Evolutionary conservation across 257 asterid species (phyloP).

Genomic region (Solanum piurae): DNA sequence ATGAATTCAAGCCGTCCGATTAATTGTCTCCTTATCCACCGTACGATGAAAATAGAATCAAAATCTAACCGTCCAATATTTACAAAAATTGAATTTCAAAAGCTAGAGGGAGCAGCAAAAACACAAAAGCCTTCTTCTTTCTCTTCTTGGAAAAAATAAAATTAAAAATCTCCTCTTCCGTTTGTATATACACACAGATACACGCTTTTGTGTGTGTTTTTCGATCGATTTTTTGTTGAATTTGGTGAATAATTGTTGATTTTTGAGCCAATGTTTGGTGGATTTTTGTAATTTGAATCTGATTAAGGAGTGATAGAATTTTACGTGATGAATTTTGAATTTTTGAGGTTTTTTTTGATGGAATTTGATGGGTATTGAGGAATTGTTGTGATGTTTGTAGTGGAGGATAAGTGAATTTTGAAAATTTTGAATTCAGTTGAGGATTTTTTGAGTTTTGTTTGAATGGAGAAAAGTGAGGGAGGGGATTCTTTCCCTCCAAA

Average conservation of each 20-base stretch:
- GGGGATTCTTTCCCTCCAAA: slow-evolving; percentile 61
- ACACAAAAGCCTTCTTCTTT: slow-evolving; percentile 7
- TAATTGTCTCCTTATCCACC: background rate
- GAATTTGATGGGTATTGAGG: slow-evolving; percentile 6
- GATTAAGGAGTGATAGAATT: slow-evolving; percentile 19
- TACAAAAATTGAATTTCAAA: slow-evolving; percentile 77
- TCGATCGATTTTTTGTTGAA: slow-evolving; percentile 22
- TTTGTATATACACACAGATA: slow-evolving; percentile 3
- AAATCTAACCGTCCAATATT: slow-evolving; percentile 36
- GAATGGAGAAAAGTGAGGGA: slow-evolving; percentile 74
- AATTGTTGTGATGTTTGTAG: slow-evolving; percentile 13
- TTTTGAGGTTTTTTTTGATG: slow-evolving; percentile 2
- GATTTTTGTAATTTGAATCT: slow-evolving; percentile 12
- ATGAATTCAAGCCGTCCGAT: slow-evolving; percentile 53
- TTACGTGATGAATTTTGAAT: background rate
- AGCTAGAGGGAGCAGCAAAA: slow-evolving; percentile 81
- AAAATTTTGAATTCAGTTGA: background rate
- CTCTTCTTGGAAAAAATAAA: background rate
- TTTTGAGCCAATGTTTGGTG: slow-evolving; percentile 4
- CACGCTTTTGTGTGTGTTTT: background rate
- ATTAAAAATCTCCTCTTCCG: slow-evolving; percentile 6
- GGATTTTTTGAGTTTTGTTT: background rate
- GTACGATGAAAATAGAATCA: slow-evolving; percentile 26
- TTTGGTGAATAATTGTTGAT: slow-evolving; percentile 8
- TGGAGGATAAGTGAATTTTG: background rate